Conservation (phyloP, 768 basidiomycete species). For the Phanerodontia chrysosporium region DNA sequence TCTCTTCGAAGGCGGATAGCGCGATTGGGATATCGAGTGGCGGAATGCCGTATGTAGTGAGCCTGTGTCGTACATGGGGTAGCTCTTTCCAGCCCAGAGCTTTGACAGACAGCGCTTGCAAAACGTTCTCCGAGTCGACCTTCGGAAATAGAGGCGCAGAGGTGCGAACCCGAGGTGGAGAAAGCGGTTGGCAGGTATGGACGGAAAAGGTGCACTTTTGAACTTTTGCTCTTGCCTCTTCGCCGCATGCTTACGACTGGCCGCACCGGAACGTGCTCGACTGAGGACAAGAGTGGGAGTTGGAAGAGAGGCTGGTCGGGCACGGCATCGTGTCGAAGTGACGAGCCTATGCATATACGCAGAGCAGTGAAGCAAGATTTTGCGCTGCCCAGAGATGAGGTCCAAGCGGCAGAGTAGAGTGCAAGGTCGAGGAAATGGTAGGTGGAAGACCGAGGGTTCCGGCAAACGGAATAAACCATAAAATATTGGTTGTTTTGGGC, state of each 20-base stretch:
- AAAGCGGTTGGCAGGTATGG: no score
- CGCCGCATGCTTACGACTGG: neutral
- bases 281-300: neutral
- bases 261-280: neutral
- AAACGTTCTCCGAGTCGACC: neutral
- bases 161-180: neutral
- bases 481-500: neutral
- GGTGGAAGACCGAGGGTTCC: neutral
- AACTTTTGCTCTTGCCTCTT: no score
- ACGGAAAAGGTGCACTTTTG: no score
- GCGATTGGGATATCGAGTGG: constrained; percentile 33
- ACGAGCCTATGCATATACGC: constrained; percentile 1
- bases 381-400: neutral
- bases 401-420: neutral
- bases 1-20: constrained; percentile 37
- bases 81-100: constrained; percentile 36
- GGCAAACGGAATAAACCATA: neutral
- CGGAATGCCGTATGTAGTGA: constrained; percentile 48
- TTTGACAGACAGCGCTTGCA: constrained; percentile 12
- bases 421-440: neutral
- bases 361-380: no score
- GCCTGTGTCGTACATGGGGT: constrained; percentile 32
- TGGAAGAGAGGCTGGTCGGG: neutral
- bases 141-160: neutral
- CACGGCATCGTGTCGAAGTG: neutral